Base-by-base conservation (phyloP, 169 alveolate genomes). In the Cryptosporidium sp. region DNA sequence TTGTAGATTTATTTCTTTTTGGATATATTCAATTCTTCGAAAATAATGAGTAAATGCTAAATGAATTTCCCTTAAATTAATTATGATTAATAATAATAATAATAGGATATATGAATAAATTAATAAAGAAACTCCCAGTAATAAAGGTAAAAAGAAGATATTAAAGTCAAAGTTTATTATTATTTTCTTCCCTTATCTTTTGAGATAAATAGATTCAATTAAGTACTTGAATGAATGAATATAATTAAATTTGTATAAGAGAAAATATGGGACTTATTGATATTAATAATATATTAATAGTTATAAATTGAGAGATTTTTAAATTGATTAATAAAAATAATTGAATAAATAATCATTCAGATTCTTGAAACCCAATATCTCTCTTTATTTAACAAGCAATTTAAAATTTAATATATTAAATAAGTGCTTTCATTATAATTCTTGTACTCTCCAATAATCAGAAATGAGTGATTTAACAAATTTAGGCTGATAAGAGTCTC, bases 401-500 rank as follows among this genome's bases (percentile, higher is more conserved):
- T 56, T 21, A 8, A 56, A 6, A n/a, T 21, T 21, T 16, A 23
- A 18, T 12, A 1, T 56, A 21, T 12, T 21, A 21, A 14, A 18
- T 69, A 9, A 31, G 35, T 3, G 26, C 51, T 29, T 71, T 29
- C 42, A 48, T n/a, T 61, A 62, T 7, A 69, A 42, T 62, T 80
- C 87, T 58, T 80, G 65, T 42, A 62, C 21, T 62, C 39, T 80
- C 87, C 87, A 80, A 16, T 80, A 23, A 21, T 80, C 87, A 1
- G 86, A 26, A 56, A 80, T 80, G 18, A 80, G 67, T 21, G 62
- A 58, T 80, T 80, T 80, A 10, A 80, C 75, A 65, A 80, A 61
- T 35, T 42, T 80, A 12, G 87, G 87, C 69, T 80, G 73, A 23
- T 60, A 80, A 4, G 62, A 29, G 12, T 80, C 87, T 80, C 87